Evolutionary conservation across 768 basidiomycete species (phyloP), one percentile per base, ranked within the genome.

Genomic region (Daedaleopsis sinensis): DNA sequence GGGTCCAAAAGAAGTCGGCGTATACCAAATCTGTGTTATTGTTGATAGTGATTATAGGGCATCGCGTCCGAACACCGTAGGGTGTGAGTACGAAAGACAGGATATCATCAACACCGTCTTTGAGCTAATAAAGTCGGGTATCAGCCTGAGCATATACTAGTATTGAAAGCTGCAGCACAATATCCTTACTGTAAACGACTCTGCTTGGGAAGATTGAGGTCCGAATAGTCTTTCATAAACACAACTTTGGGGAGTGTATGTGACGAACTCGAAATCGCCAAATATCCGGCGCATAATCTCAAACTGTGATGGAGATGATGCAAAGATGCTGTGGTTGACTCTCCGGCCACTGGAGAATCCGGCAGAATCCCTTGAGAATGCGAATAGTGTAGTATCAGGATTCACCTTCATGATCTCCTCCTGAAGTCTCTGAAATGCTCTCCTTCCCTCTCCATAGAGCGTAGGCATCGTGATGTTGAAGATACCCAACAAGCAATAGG

Each of bases 401-500:
- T 24, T 15, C 12, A 16, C 47, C 38, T 44, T 50, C 56, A 58
- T 21, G 47, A 62, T 62, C 35, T 56, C 52, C 18, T 47, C 35
- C 27, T 57, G 55, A 15, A 62, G 52, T 3, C 61, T 27, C 8
- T 16, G 51, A 38, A 62, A 62, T 0, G 61, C 57, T 1, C 39
- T 6, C 13, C 24, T 11, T 1, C 56, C 56, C n/a, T 58, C 56
- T 2, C 61, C 61, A 19, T 58, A 62, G 16, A 54, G 42, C 1
- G 51, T 54, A 8, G 55, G 37, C 51, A 62, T 51, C 3, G 23
- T 47, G 37, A 58, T 39, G 16, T 43, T 56, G 32, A 62, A 62
- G 18, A 62, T 23, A 6, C 61, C 57, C 12, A 58, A 6, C 35
- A 62, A 52, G 16, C 39, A 62, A 38, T 62, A 62, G 47, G 61